phyloP scores from a whole-genome alignment of 768 basidiomycete genomes.

The Termitomyces sp. region DNA sequence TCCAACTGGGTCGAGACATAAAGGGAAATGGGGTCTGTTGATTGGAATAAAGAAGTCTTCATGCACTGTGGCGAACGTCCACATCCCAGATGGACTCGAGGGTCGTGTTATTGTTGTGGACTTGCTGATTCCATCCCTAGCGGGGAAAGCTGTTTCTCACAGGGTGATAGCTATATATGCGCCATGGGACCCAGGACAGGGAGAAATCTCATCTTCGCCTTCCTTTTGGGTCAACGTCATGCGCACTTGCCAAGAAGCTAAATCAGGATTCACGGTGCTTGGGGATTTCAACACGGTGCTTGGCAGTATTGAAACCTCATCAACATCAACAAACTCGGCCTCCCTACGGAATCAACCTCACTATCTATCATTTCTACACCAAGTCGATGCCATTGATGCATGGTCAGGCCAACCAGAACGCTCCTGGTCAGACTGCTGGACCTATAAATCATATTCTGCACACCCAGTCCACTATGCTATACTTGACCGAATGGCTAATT shows the following conservation, averaged over 20 bases:
- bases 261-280: not conserved
- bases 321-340: too few relatives aligned
- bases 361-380: not conserved
- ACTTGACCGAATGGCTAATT: not conserved
- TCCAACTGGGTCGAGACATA: not conserved
- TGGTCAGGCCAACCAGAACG: not conserved
- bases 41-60: too few relatives aligned
- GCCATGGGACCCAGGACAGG: not conserved
- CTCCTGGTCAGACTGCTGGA: not conserved
- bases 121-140: not conserved
- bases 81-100: too few relatives aligned
- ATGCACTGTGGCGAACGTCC: too few relatives aligned
- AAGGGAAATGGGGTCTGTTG: not conserved
- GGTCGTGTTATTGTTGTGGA: not conserved
- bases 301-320: too few relatives aligned
- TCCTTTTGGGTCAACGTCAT: not conserved
- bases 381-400: not conserved
- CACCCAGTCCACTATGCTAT: not conserved
- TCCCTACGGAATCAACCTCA: not conserved
- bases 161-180: not conserved
- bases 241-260: not conserved
- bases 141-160: not conserved
- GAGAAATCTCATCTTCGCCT: too few relatives aligned
- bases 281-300: not conserved
- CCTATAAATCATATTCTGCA: not conserved